Base-by-base conservation (phyloP, 179 eudicot species). In the Gypsophila paniculata region DNA sequence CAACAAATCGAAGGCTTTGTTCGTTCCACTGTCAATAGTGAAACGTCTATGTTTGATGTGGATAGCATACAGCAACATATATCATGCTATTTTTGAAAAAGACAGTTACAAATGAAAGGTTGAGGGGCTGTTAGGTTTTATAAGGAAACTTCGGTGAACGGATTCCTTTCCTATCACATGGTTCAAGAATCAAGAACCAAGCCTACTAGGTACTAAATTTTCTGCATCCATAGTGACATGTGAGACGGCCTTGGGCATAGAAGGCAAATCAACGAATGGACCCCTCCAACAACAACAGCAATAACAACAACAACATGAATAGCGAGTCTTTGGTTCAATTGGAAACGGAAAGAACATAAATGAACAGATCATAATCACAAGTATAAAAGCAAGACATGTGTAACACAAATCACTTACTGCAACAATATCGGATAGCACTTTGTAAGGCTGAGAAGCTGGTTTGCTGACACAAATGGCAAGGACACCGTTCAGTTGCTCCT, bases 401-500 rank as follows among this genome's bases (percentile, higher is more conserved):
- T 2, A 73, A 29, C 62, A 14, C 22, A 68, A 70, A 51, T 70
- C 9, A 79, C 93, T 85, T 72, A 91, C 98, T 29, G 68, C 72
- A 63, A 93, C 79, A 34, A 91, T 85, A 68, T 82, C 81, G 61
- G 88, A 86, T 72, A 91, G 76, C 67, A 74, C 54, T 63, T 60
- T 77, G 75, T 80, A 80, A 70, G 85, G 97, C 86, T 89, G 96
- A 77, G 75, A 81, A 72, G 80, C 63, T 13, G 84, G 82, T 71
- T 75, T 77, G 64, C 60, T 21, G 61, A 89, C 78, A 83, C 72
- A 68, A 78, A 92, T 79, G 63, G 91, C 92, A 82, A 90, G 79
- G 38, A 92, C 96, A 32, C 96, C 98, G 69, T 92, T 88, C 63
- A 72, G 78, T 65, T 68, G 81, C 82, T 92, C 98, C 75, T 86